Evolutionary conservation across 768 basidiomycete species (phyloP), one percentile per base, ranked within the genome.

Genomic region (Tulasnella sp.): DNA sequence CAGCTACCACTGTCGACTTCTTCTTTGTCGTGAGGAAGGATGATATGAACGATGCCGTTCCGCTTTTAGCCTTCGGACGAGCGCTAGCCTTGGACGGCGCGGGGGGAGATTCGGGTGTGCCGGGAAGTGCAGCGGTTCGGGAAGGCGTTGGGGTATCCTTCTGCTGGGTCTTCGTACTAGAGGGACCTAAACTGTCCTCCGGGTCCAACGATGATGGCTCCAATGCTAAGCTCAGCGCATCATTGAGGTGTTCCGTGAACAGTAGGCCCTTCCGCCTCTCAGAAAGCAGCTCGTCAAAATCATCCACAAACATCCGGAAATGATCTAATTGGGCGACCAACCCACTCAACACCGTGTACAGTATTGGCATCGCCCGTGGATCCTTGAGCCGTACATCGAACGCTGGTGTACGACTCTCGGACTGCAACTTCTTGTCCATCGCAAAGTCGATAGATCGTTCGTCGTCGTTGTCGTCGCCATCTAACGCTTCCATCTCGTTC

Each of bases 191-290:
- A 55, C 34, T 32, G 63, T 63, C 8, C 66, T 78, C 17, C 79
- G 75, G 2, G 76, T 73, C 23, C 86, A 70, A 60, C 26, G 17
- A 21, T 27, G 48, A 23, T 26, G 43, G 26, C 17, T 92, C 85
- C 56, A 92, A 73, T 13, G 76, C 78, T 48, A 91, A 74, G 47
- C 78, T 85, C 60, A 97, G 75, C 3, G 94, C 94, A 66, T 97
- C 95, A 5, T 84, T 87, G 34, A 96, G 73, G 68, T 93, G 93
- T 72, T 96, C 93, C 3, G 86, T 86, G 70, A 95, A 96, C 17
- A 95, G 72, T 8, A 98, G 76, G 1, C 93, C 94, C 67, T 86
- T 86, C 17, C 95, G 80, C 34, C 95, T 80, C 71, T 98, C 90
- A 1, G 82, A 70, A 2, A 98, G 79, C 67, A 81, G 88, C 67